Conservation (phyloP, 2,329 filamentous ascomycete species). For the Aspergillus brasiliensis region DNA sequence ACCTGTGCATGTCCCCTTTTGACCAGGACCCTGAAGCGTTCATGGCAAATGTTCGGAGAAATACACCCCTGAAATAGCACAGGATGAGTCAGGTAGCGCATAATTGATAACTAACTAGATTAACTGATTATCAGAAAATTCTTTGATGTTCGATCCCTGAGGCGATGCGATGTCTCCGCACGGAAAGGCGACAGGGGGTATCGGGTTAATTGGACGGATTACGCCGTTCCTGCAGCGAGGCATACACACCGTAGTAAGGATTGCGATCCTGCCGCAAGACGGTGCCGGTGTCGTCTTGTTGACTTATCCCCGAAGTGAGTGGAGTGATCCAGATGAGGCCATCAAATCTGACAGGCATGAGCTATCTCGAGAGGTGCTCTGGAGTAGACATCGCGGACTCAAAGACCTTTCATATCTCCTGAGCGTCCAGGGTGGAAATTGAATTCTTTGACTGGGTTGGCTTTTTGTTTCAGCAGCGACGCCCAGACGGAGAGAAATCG, state of each 20-base stretch:
- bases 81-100: background rate
- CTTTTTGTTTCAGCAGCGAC: background rate
- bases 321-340: background rate
- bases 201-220: background rate
- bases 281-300: background rate
- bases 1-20: too few species aligned
- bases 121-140: background rate
- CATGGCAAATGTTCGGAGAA: background rate
- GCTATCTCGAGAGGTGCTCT: background rate
- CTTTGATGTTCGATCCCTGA: background rate
- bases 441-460: background rate
- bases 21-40: background rate
- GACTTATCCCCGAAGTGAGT: background rate
- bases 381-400: background rate
- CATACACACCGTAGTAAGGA: background rate
- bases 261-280: background rate
- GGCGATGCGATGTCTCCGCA: background rate
- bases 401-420: background rate
- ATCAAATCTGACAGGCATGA: background rate
- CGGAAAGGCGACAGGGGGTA: background rate
- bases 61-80: background rate
- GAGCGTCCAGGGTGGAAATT: too few species aligned
- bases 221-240: background rate
- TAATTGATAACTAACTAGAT: background rate
- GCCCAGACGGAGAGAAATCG: background rate